Base-by-base conservation (phyloP, 1,284 basidiomycete genomes). In the Cerioporus squamosus region DNA sequence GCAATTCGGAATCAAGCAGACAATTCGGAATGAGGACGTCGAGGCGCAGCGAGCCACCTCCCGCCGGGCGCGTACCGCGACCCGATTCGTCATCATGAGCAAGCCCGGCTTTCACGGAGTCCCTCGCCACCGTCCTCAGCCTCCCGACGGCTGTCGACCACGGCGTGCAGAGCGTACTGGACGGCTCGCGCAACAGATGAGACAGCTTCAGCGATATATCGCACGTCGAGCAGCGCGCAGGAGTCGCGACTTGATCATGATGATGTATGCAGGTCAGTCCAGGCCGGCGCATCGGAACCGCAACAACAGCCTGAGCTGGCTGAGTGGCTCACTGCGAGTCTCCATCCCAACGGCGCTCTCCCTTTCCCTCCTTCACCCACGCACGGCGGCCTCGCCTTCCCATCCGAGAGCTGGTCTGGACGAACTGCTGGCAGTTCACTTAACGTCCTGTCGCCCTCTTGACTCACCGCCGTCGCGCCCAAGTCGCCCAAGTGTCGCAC, bases 361-460 rank as follows among this genome's bases (percentile, higher is more conserved):
- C 26, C 20, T 15, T 18, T 47, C 44, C 53, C 40, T 50, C 29
- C 39, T 50, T n/a, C n/a, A n/a, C 54, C 51, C 23, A 12, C 48
- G 29, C 26, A 17, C 39, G 45, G 48, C 29, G 55, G 53, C 20
- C 57, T 23, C 38, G 39, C 45, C 38, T 42, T 38, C 49, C n/a
- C 48, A 40, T 22, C 20, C 59, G 46, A 53, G 59, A 61, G 55
- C 52, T 31, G 57, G 51, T 47, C 59, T 40, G 62, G 62, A 61
- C 62, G 59, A 61, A 61, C 62, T 64, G 62, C 63, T 62, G 63
- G 63, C 63, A 64, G 63, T 62, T 64, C 58, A 60, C 47, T 57
- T 44, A 46, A 51, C 57, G 62, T 59, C 63, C 63, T 62, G 60
- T 62, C 63, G 50, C 52, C 42, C 42, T 53, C 55, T 56, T 61